phyloP scores from a whole-genome alignment of 495 filamentous ascomycete genomes.

The Penicillium herquei region DNA sequence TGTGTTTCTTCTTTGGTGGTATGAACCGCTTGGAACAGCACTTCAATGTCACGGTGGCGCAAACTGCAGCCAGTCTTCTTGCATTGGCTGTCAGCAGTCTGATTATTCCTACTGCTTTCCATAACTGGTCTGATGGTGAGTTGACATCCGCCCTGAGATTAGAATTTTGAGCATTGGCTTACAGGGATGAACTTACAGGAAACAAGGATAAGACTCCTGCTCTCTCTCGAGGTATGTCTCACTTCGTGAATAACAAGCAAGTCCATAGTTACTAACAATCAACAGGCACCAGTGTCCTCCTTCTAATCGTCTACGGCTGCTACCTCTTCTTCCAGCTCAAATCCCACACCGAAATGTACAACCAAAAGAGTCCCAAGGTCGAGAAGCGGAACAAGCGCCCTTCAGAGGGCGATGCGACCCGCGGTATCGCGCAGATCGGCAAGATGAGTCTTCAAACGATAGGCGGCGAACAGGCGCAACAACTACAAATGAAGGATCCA shows the following conservation, averaged over 20 bases:
- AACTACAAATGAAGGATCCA: slow-evolving; percentile 43
- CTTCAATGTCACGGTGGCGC: slow-evolving; percentile 93
- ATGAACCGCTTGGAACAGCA: slow-evolving; percentile 75
- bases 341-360: slow-evolving; percentile 73
- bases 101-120: slow-evolving; percentile 88
- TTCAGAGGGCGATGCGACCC: slow-evolving; percentile 57
- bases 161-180: not conserved
- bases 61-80: slow-evolving; percentile 81
- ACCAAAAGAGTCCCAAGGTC: slow-evolving; percentile 66
- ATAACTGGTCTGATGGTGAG: slow-evolving; percentile 48
- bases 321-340: slow-evolving; percentile 83
- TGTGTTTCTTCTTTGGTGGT: slow-evolving; percentile 91
- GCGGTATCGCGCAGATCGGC: slow-evolving; percentile 61
- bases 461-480: slow-evolving; percentile 41
- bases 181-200: slow-evolving; percentile 19
- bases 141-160: not conserved
- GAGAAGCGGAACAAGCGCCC: slow-evolving; percentile 52
- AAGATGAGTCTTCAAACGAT: slow-evolving; percentile 42
- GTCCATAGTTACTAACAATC: not conserved
- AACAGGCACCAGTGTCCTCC: slow-evolving; percentile 65
- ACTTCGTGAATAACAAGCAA: not conserved
- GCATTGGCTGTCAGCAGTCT: slow-evolving; percentile 75
- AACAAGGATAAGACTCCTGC: slow-evolving; percentile 24
- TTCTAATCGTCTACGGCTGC: slow-evolving; percentile 72
- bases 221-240: slow-evolving; percentile 38